Evolutionary conservation across 768 basidiomycete species (phyloP).

Genomic region (Tephrocybe rancida): DNA sequence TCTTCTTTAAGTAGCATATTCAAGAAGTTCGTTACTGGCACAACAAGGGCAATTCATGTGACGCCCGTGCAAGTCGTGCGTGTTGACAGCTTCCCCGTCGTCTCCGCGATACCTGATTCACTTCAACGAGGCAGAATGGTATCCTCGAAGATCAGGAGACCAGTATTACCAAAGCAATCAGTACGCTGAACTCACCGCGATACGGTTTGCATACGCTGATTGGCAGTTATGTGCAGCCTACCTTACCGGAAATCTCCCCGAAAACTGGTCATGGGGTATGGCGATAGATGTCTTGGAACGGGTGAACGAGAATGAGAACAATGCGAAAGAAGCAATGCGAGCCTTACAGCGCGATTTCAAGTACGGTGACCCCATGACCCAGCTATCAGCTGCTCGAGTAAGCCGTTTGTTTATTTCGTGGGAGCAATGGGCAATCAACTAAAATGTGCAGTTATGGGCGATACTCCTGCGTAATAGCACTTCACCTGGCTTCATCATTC

Average conservation of each 20-base stretch:
- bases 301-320: constrained; percentile 67
- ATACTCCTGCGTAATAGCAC: constrained; percentile 82
- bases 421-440: neutral
- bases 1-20: too few relatives aligned
- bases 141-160: too few relatives aligned
- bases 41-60: too few relatives aligned
- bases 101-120: too few relatives aligned
- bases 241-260: constrained; percentile 75
- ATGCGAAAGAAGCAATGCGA: constrained; percentile 83
- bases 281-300: constrained; percentile 87
- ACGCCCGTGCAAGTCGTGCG: too few relatives aligned
- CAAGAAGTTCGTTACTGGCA: too few relatives aligned
- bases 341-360: constrained; percentile 88
- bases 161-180: too few relatives aligned
- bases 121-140: too few relatives aligned
- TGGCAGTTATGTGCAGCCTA: constrained; percentile 52
- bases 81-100: too few relatives aligned
- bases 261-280: constrained; percentile 81
- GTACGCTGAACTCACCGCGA: neutral
- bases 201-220: constrained; percentile 20
- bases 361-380: constrained; percentile 77
- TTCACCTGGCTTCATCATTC: constrained; percentile 67
- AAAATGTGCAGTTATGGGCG: constrained; percentile 70
- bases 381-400: constrained; percentile 77
- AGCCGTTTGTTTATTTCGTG: constrained; percentile 17